Conservation (phyloP, 495 filamentous ascomycete species). For the Hyaloscypha bicolor region DNA sequence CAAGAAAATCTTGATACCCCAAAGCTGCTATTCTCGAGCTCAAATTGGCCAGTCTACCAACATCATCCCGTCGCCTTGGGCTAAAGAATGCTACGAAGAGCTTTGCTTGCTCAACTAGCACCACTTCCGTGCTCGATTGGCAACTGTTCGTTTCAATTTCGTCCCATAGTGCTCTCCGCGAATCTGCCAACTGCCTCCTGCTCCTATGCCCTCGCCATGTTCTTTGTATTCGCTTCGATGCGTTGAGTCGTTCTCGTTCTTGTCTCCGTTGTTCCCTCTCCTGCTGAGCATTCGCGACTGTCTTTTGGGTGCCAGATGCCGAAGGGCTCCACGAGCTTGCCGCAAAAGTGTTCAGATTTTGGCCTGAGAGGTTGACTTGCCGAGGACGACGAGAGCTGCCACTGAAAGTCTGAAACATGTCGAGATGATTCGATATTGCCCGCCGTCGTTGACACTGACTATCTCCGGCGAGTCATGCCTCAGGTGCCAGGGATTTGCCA, state of each 20-base stretch:
- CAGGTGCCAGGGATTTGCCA: neutral
- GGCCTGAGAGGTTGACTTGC: conserved; percentile 92
- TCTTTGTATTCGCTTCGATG: conserved; percentile 74
- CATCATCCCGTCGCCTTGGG: conserved; percentile 26
- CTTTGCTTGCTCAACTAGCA: conserved; percentile 25
- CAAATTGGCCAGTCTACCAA: conserved; percentile 24
- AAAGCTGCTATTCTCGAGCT: conserved; percentile 20
- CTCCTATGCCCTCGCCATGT: conserved; percentile 79
- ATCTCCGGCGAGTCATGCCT: conserved; percentile 26
- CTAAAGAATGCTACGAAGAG: conserved; percentile 39
- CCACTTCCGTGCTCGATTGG: conserved; percentile 26
- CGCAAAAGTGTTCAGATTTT: conserved; percentile 75
- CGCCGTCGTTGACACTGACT: conserved; percentile 12
- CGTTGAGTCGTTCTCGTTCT: conserved; percentile 77
- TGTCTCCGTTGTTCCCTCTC: conserved; percentile 79
- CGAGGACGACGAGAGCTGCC: conserved; percentile 82
- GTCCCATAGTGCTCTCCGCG: conserved; percentile 74
- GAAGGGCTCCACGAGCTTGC: conserved; percentile 49
- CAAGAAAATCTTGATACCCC: conserved; percentile 22
- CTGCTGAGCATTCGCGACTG: conserved; percentile 82
- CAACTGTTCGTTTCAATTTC: conserved; percentile 25
- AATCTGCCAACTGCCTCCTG: conserved; percentile 56
- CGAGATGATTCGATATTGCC: conserved; percentile 7
- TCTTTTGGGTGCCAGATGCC: conserved; percentile 65
- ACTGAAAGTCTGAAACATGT: conserved; percentile 90